phyloP scores from a whole-genome alignment of 2,329 filamentous ascomycete species.

The Aspergillus ibericus region DNA sequence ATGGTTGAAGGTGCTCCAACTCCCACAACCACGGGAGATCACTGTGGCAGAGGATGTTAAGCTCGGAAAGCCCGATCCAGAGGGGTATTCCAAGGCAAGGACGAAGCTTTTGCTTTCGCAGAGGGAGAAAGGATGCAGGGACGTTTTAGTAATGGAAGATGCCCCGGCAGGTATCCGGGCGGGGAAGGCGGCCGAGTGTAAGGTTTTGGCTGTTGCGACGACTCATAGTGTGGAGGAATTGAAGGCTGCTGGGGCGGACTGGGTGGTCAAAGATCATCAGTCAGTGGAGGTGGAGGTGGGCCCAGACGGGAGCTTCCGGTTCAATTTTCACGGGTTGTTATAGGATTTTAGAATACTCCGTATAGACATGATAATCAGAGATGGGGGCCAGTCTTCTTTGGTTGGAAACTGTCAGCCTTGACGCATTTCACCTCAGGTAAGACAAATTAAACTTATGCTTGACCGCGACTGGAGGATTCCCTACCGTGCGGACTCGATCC shows the following conservation, averaged over 20 bases:
- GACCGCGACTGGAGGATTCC: too few relatives aligned
- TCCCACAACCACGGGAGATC: slow-evolving; percentile 3
- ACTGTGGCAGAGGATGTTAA: slow-evolving; percentile 7
- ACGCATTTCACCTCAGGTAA: too few relatives aligned
- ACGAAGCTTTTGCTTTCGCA: neutral
- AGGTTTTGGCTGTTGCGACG: slow-evolving; percentile 2
- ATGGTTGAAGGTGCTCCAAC: slow-evolving; percentile 1
- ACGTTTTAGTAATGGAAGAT: slow-evolving; percentile 3
- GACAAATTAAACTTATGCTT: too few relatives aligned
- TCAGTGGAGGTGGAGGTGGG: neutral
- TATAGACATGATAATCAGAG: neutral
- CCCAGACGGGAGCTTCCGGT: neutral
- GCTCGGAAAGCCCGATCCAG: slow-evolving; percentile 5
- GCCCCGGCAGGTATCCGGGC: slow-evolving; percentile 1
- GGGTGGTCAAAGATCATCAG: neutral
- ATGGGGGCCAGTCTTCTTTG: too few relatives aligned
- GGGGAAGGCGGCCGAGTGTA: neutral
- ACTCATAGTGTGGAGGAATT: neutral
- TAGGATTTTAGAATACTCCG: neutral
- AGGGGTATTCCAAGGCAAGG: slow-evolving; percentile 3
- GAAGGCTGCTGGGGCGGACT: slow-evolving; percentile 1
- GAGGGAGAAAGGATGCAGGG: neutral
- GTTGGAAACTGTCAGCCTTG: too few relatives aligned
- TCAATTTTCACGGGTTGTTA: neutral
- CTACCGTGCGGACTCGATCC: too few relatives aligned